A percentile compares a stretch with the other conserved stretches of the same genome.
These are phyloP conservation scores for Fonsecaea monophora DNA, from an alignment of 2,329 filamentous ascomycete species.

Conservation along the genomic window DNA sequence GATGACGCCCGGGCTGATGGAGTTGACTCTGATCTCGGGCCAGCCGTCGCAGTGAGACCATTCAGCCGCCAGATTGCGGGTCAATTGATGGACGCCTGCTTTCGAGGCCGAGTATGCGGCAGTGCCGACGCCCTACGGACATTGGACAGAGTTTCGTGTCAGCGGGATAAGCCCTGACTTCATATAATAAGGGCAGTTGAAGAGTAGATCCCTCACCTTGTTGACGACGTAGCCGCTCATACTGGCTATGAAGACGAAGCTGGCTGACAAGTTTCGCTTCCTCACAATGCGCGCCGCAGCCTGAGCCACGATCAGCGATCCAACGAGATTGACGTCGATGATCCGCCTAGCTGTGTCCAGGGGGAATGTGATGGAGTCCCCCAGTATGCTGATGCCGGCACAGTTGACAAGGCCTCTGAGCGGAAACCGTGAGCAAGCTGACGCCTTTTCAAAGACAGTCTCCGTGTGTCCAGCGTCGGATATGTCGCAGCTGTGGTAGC, in stretches of 20 bases:
- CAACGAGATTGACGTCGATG: conserved; percentile 70
- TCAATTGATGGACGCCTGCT: conserved; percentile 69
- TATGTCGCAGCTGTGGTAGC: conserved; percentile 18
- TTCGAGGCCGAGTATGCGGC: conserved; percentile 75
- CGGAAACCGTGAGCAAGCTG: conserved; percentile 43
- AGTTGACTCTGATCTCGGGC: conserved; percentile 57
- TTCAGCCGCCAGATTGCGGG: conserved; percentile 69
- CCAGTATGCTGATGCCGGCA: conserved; percentile 9
- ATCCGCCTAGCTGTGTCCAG: conserved; percentile 63
- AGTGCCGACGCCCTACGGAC: conserved; percentile 1
- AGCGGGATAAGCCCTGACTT: too few relatives aligned
- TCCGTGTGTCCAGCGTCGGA: background rate
- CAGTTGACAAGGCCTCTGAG: conserved; percentile 27
- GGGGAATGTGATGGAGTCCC: conserved; percentile 56
- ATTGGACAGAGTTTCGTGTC: background rate
- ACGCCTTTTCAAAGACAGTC: conserved; percentile 1
- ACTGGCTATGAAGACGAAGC: conserved; percentile 77
- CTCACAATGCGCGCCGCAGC: conserved; percentile 36
- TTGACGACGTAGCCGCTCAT: conserved; percentile 82
- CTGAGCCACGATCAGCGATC: conserved; percentile 64
- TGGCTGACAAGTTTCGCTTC: conserved; percentile 55
- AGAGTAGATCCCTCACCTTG: conserved; percentile 19
- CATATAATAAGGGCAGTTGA: too few relatives aligned
- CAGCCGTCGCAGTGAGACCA: conserved; percentile 64
- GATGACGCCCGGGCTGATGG: conserved; percentile 54